Evolutionary conservation across 306 rosid genomes (phyloP).

Genomic region (Leucaena leucocephala): DNA sequence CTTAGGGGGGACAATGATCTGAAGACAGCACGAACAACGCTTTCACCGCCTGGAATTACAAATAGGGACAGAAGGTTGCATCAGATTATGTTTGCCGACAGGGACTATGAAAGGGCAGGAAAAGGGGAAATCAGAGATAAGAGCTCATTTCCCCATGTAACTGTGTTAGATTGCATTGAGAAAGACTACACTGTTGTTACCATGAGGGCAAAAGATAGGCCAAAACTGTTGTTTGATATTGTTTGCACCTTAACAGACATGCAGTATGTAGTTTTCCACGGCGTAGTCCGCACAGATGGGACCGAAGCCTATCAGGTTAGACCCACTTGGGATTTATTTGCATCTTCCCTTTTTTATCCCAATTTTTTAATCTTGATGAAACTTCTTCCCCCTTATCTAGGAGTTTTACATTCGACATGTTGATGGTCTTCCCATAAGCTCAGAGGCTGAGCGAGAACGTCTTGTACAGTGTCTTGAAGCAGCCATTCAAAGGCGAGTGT

Average conservation of each 20-base stretch:
- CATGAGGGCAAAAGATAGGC: constrained; percentile 85
- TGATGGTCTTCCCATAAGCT: constrained; percentile 87
- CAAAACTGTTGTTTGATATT: constrained; percentile 86
- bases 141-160: constrained; percentile 66
- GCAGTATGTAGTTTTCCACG: constrained; percentile 94
- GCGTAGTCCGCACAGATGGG: constrained; percentile 71
- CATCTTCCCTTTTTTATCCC: not conserved
- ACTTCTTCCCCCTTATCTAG: constrained; percentile 40
- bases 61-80: constrained; percentile 85
- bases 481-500: constrained; percentile 90
- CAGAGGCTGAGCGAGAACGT: constrained; percentile 88
- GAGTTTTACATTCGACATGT: constrained; percentile 90
- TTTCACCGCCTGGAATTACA: constrained; percentile 77
- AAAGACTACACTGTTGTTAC: constrained; percentile 82
- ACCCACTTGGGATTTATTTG: not conserved
- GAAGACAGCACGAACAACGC: constrained; percentile 69
- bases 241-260: constrained; percentile 94
- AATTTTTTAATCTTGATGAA: not conserved
- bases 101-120: constrained; percentile 74
- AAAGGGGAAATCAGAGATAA: constrained; percentile 44
- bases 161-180: constrained; percentile 71
- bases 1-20: constrained; percentile 70
- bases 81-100: constrained; percentile 94
- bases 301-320: constrained; percentile 87
- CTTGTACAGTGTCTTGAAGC: constrained; percentile 91